A percentile compares a stretch with the other conserved stretches of the same genome.
phyloP scores from a whole-genome alignment of 78 protist species.

The Cavenderia fasciculata region DNA sequence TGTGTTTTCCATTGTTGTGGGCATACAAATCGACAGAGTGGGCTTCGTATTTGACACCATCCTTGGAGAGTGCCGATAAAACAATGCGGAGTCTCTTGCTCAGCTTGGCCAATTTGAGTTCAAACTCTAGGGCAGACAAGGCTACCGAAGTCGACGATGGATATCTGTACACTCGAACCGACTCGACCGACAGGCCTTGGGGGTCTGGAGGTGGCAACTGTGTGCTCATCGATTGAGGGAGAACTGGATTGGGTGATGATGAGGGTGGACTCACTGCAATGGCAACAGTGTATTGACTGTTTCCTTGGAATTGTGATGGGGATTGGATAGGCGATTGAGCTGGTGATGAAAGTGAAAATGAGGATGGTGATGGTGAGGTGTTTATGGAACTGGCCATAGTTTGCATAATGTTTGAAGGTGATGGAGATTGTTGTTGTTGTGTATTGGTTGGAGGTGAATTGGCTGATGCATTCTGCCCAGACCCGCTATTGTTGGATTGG shows the following conservation, averaged over 20 bases:
- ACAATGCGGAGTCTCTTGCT: constrained; percentile 44
- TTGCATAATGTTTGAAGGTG: neutral
- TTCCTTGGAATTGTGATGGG: neutral
- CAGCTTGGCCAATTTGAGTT: constrained; percentile 54
- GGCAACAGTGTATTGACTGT: constrained; percentile 36
- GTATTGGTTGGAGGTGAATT: constrained; percentile 12
- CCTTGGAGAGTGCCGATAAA: constrained; percentile 23
- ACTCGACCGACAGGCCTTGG: constrained; percentile 62
- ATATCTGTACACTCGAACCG: constrained; percentile 66
- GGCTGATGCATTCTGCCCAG: constrained; percentile 19
- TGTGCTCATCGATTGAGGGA: neutral
- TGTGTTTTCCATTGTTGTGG: constrained; percentile 72
- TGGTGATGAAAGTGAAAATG: constrained; percentile 72
- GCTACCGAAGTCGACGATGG: constrained; percentile 17
- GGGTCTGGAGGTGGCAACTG: constrained; percentile 46
- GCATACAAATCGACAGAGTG: constrained; percentile 59
- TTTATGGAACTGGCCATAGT: neutral
- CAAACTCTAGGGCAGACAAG: constrained; percentile 61
- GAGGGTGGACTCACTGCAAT: constrained; percentile 63
- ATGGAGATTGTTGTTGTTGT: constrained; percentile 7
- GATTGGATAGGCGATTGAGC: constrained; percentile 50
- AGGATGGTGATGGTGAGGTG: constrained; percentile 11
- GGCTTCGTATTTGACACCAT: constrained; percentile 36
- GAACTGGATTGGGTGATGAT: constrained; percentile 3
- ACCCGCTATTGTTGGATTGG: no score